Conservation (phyloP, 2,329 filamentous ascomycete species). For the Diaporthe longicolla region DNA sequence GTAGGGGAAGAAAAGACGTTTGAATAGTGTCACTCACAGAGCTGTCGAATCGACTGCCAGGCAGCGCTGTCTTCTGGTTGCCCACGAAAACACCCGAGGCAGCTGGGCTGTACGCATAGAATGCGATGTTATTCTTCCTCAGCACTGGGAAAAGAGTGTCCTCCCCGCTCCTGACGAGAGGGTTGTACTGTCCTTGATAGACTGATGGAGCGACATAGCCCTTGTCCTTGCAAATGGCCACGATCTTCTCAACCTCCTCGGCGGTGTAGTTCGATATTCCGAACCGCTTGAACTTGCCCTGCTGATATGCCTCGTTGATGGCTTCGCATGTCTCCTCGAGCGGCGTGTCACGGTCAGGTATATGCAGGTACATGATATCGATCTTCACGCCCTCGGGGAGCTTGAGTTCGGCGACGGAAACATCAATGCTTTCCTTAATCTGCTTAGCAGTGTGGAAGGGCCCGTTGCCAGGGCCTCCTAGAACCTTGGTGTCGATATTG, state of each 20-base stretch:
- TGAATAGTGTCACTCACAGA: constrained; percentile 42
- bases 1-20: too few relatives aligned
- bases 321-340: constrained; percentile 78
- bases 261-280: constrained; percentile 79
- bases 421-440: constrained; percentile 50
- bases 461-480: constrained; percentile 39
- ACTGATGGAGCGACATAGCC: constrained; percentile 77
- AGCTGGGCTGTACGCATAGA: constrained; percentile 53
- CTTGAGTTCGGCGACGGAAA: constrained; percentile 51
- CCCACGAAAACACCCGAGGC: constrained; percentile 44
- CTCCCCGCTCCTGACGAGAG: constrained; percentile 52
- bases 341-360: constrained; percentile 62
- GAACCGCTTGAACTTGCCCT: constrained; percentile 77
- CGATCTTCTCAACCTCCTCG: constrained; percentile 80
- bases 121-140: constrained; percentile 52
- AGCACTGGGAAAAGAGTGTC: constrained; percentile 53
- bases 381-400: constrained; percentile 11
- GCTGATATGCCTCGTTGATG: constrained; percentile 76
- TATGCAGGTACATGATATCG: constrained; percentile 27
- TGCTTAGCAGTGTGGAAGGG: constrained; percentile 50
- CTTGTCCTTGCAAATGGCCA: constrained; percentile 74
- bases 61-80: constrained; percentile 44
- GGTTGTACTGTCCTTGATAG: constrained; percentile 80
- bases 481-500: constrained; percentile 55
- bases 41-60: constrained; percentile 47